phyloP scores from a whole-genome alignment of 352 stramenopile species.

The Globisporangium megalacanthum region DNA sequence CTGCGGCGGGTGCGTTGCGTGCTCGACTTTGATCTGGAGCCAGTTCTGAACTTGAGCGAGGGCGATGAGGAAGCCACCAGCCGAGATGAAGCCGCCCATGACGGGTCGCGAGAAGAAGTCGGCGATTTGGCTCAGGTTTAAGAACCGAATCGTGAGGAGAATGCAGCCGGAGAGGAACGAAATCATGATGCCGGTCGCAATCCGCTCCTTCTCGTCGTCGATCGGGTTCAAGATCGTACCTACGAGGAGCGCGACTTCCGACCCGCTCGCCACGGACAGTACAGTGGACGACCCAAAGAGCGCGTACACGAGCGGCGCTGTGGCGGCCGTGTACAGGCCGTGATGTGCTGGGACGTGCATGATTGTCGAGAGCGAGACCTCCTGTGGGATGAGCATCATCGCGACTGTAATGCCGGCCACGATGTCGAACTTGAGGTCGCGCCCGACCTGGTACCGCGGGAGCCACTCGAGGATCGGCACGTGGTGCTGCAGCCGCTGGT shows the following conservation, averaged over 20 bases:
- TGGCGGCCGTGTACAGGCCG: slow-evolving; percentile 63
- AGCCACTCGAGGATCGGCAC: slow-evolving; percentile 73
- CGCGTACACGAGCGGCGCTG: slow-evolving; percentile 70
- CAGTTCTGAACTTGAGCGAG: slow-evolving; percentile 53
- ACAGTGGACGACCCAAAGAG: slow-evolving; percentile 61
- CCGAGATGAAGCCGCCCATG: slow-evolving; percentile 70
- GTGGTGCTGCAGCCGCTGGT: slow-evolving; percentile 5
- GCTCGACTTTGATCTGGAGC: slow-evolving; percentile 41
- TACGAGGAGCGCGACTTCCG: slow-evolving; percentile 60
- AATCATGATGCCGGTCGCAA: slow-evolving; percentile 59
- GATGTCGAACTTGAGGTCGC: slow-evolving; percentile 63
- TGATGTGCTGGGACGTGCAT: slow-evolving; percentile 74
- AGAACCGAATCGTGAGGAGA: slow-evolving; percentile 46
- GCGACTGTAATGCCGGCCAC: slow-evolving; percentile 69
- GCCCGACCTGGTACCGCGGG: slow-evolving; percentile 47
- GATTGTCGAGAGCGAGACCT: slow-evolving; percentile 88
- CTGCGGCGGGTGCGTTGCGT: slow-evolving; percentile 14
- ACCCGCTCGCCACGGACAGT: slow-evolving; percentile 57
- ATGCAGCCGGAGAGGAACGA: slow-evolving; percentile 62
- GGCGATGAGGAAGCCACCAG: slow-evolving; percentile 59
- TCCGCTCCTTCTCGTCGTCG: slow-evolving; percentile 41
- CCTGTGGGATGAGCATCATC: slow-evolving; percentile 92
- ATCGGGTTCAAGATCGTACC: slow-evolving; percentile 46
- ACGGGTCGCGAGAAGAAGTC: slow-evolving; percentile 70
- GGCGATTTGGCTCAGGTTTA: slow-evolving; percentile 52